Conservation (phyloP, 2,329 filamentous ascomycete species). For the Colletotrichum sp. region DNA sequence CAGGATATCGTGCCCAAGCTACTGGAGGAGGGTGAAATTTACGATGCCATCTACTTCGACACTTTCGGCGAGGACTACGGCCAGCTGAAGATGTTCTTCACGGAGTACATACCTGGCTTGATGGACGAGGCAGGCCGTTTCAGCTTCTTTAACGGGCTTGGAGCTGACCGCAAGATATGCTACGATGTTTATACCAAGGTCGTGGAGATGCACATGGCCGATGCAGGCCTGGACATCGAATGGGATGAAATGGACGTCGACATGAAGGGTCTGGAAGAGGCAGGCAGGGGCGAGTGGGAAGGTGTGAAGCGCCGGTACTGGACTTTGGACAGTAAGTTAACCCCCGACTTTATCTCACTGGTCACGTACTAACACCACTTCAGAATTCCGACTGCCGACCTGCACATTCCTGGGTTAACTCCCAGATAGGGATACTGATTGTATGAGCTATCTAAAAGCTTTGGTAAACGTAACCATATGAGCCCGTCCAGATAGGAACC, state of each 20-base stretch:
- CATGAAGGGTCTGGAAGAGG: constrained; percentile 65
- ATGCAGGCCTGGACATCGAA: constrained; percentile 87
- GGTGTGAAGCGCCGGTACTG: constrained; percentile 90
- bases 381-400: constrained; percentile 74
- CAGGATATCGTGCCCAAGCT: constrained; percentile 78
- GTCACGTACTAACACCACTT: not conserved
- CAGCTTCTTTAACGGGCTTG: constrained; percentile 89
- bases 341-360: not conserved
- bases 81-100: constrained; percentile 86
- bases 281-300: constrained; percentile 80
- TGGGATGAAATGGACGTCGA: constrained; percentile 83
- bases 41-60: constrained; percentile 95
- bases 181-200: constrained; percentile 97
- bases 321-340: constrained; percentile 73
- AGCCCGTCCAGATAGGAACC: not conserved
- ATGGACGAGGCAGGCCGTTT: constrained; percentile 77
- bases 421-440: not conserved
- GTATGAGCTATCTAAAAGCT: constrained; percentile 11
- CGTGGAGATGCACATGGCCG: constrained; percentile 86
- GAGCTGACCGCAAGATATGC: constrained; percentile 88
- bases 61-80: constrained; percentile 95
- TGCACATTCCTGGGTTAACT: constrained; percentile 74
- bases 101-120: constrained; percentile 81
- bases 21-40: constrained; percentile 70
- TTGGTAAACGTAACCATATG: not conserved